Base-by-base conservation (phyloP, 164 flowering plant species). In the Liquidambar formosana region DNA sequence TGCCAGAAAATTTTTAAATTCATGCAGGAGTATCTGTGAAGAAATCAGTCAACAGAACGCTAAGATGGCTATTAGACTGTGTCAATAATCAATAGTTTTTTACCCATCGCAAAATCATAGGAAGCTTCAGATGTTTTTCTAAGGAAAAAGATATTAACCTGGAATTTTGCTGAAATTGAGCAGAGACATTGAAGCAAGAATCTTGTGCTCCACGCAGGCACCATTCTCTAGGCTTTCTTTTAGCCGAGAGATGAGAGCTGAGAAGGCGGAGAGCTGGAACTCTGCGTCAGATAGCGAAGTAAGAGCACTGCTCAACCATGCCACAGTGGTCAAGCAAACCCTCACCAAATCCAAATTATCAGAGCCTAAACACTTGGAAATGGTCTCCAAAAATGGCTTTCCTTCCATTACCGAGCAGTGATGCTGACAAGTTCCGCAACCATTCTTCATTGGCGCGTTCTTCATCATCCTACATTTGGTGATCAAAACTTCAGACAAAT, bases 261-360 rank as follows among this genome's bases (percentile, higher is more conserved):
- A 79, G 75, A 86, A 89, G 69, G 81, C 84, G 18, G 77, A 69
- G 68, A 85, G 79, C 78, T 81, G 88, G 67, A 84, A 73, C 58
- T 76, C 89, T 14, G 80, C 57, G 54, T 80, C 82, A 14, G 83
- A 41, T 56, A 77, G 72, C 49, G 79, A 81, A 64, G 82, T 65
- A 66, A 91, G 83, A 41, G 86, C 81, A 66, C 27, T 63, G 70
- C 87, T 89, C 76, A 91, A 73, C 92, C 94, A 89, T 28, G 86
- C 82, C 41, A 81, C 81, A 0, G 88, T 86, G 63, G 68, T 76
- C 58, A 89, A 76, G 69, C 89, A 84, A 2, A 75, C 80, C 48
- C 73, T 58, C 66, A 79, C 84, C 72, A 89, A 69, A 46, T 77
- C 77, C 9, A 71, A 61, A 66, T 74, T 60, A 72, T 67, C 76